Conservation (phyloP, 805 yeast genomes). For the Ogataea nonfermentans region DNA sequence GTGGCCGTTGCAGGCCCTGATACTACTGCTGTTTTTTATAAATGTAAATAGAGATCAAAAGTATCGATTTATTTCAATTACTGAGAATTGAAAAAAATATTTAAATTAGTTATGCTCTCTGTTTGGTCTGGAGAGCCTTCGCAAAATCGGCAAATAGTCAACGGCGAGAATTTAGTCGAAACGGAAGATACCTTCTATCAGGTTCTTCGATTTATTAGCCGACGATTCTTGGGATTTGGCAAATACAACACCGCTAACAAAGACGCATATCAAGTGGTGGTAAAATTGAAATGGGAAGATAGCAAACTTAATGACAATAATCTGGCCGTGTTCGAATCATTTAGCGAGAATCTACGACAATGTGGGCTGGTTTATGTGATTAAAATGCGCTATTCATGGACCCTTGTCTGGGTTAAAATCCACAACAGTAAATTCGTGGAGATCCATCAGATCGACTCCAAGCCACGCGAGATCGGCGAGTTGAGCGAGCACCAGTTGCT, state of each 20-base stretch:
- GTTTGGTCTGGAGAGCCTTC: slow-evolving; percentile 9
- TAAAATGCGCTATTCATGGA: slow-evolving; percentile 23
- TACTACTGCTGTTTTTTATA: slow-evolving; percentile 64
- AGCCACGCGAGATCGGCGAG: slow-evolving; percentile 18
- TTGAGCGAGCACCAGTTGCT: slow-evolving; percentile 17
- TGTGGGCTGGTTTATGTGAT: slow-evolving; percentile 24
- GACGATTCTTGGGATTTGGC: slow-evolving; percentile 7
- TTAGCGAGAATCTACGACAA: slow-evolving; percentile 12
- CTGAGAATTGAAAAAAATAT: background rate
- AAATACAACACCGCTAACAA: slow-evolving; percentile 2
- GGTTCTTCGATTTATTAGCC: slow-evolving; percentile 6
- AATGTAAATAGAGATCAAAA: slow-evolving; percentile 10
- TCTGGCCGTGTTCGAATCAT: background rate
- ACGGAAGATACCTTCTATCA: slow-evolving; percentile 4
- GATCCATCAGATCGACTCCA: slow-evolving; percentile 26
- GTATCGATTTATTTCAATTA: too few relatives aligned
- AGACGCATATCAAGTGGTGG: slow-evolving; percentile 10
- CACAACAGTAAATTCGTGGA: slow-evolving; percentile 17
- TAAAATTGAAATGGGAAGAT: slow-evolving; percentile 9
- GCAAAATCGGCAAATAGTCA: background rate
- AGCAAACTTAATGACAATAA: background rate
- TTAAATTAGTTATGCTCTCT: background rate
- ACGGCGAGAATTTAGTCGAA: slow-evolving; percentile 5
- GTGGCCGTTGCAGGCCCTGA: slow-evolving; percentile 60
- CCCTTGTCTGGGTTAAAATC: slow-evolving; percentile 29